These are phyloP conservation scores for Ceratobasidium sp. DNA, from an alignment of 1,284 basidiomycete species.

Conservation along the genomic window DNA sequence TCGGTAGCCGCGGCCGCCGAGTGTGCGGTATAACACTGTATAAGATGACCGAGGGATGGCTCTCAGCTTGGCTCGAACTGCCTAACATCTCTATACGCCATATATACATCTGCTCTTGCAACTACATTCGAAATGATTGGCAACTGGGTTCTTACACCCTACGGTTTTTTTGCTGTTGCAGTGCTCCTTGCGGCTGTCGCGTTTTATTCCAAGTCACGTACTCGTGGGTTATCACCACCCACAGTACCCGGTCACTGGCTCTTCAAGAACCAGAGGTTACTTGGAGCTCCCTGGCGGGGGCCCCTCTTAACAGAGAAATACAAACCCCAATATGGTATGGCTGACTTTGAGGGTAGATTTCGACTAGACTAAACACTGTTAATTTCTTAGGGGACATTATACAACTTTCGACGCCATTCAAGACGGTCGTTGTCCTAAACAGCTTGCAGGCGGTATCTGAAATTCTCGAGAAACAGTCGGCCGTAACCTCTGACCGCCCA, in stretches of 20 bases:
- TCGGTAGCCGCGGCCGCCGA: background rate
- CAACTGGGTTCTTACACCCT: too few species aligned
- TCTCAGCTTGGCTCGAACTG: too few species aligned
- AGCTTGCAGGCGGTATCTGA: conserved; percentile 7
- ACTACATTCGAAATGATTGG: too few species aligned
- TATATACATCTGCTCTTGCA: too few species aligned
- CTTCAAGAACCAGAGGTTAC: conserved; percentile 8
- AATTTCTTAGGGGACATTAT: background rate
- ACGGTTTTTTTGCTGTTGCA: background rate
- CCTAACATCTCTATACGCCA: too few species aligned
- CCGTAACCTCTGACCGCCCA: conserved; percentile 4
- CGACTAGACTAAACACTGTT: background rate
- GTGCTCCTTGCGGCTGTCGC: too few species aligned
- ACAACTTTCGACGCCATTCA: conserved; percentile 3
- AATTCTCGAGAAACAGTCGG: conserved; percentile 10
- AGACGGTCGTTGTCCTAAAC: conserved; percentile 11
- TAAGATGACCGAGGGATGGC: background rate
- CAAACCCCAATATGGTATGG: conserved; percentile 2
- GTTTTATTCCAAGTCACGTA: background rate
- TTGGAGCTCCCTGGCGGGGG: background rate
- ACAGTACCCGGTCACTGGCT: conserved; percentile 14
- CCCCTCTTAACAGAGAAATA: background rate
- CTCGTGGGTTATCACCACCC: background rate
- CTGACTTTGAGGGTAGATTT: background rate
- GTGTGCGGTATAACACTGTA: background rate